Percentiles rank a stretch among this genome's conserved stretches.
phyloP scores from a whole-genome alignment of 163 green algal species.

The Volvox carteri region DNA sequence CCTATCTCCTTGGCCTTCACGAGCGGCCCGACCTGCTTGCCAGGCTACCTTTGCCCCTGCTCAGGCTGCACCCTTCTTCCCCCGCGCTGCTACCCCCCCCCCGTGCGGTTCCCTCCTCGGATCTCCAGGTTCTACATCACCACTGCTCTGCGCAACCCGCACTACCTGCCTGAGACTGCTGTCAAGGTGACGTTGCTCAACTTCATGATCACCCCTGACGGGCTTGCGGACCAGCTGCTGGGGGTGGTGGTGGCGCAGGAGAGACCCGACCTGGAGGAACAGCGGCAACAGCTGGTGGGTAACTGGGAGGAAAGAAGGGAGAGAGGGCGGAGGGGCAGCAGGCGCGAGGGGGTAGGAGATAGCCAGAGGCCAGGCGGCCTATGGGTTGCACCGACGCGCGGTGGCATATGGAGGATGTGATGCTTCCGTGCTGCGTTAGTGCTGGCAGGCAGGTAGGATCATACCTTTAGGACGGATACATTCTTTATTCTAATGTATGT shows the following conservation, averaged over 20 bases:
- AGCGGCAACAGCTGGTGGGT: slow-evolving; percentile 73
- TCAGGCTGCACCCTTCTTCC: no score
- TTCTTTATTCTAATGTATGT: no score
- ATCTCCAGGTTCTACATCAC: slow-evolving; percentile 87
- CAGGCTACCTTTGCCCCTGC: no score
- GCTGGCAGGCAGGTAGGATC: no score
- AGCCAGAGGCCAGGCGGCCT: background rate
- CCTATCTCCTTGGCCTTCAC: no score
- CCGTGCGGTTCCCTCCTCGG: background rate
- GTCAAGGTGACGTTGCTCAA: slow-evolving; percentile 86
- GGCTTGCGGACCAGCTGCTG: slow-evolving; percentile 87
- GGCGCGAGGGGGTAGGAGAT: background rate
- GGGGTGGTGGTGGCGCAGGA: slow-evolving; percentile 86
- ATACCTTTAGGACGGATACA: no score
- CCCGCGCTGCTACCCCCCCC: background rate
- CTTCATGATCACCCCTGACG: slow-evolving; percentile 91
- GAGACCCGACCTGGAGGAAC: slow-evolving; percentile 87
- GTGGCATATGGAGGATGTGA: no score
- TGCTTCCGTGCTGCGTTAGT: no score
- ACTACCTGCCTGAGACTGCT: slow-evolving; percentile 85
- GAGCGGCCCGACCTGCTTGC: no score
- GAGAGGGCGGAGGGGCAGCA: background rate
- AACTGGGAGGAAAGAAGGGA: no score
- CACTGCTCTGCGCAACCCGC: slow-evolving; percentile 87
- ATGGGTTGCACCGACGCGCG: background rate